A percentile compares a stretch with the other conserved stretches of the same genome.
These are phyloP conservation scores for Haemoproteus tartakovskyi DNA, from an alignment of 169 alveolate genomes.

Conservation along the genomic window DNA sequence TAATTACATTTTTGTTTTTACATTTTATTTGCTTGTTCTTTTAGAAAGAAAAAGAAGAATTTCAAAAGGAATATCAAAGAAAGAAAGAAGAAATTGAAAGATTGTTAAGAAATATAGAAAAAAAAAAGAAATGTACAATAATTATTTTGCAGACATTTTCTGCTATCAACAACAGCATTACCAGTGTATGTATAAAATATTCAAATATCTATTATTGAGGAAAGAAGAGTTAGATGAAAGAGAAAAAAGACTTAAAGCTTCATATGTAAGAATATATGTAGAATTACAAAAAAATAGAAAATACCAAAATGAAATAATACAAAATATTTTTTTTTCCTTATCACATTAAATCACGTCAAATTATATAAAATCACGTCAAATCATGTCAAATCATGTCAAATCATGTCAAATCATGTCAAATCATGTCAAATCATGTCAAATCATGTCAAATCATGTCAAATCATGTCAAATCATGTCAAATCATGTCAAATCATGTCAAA, in stretches of 20 bases:
- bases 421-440: too few species aligned
- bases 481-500: too few species aligned
- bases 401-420: too few species aligned
- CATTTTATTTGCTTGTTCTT: not conserved
- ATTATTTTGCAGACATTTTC: conserved; percentile 58
- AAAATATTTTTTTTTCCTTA: too few species aligned
- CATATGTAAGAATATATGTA: conserved; percentile 1
- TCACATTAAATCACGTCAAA: too few species aligned
- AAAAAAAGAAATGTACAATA: conserved; percentile 37
- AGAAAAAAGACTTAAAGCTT: conserved; percentile 26
- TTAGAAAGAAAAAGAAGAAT: conserved; percentile 58
- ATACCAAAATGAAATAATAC: not conserved
- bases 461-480: too few species aligned
- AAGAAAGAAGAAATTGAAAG: conserved; percentile 19
- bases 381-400: too few species aligned
- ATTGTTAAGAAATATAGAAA: conserved; percentile 16
- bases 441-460: too few species aligned
- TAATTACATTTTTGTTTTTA: not conserved
- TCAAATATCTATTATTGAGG: conserved; percentile 26
- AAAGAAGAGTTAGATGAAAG: conserved; percentile 57
- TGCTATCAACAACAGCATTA: conserved; percentile 53
- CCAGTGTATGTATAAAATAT: conserved; percentile 59
- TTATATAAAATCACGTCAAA: too few species aligned
- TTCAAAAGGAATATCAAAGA: conserved; percentile 12
- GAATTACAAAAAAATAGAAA: not conserved